Base-by-base conservation (phyloP, 805 yeast genomes). In the Komagataella mondaviorum region DNA sequence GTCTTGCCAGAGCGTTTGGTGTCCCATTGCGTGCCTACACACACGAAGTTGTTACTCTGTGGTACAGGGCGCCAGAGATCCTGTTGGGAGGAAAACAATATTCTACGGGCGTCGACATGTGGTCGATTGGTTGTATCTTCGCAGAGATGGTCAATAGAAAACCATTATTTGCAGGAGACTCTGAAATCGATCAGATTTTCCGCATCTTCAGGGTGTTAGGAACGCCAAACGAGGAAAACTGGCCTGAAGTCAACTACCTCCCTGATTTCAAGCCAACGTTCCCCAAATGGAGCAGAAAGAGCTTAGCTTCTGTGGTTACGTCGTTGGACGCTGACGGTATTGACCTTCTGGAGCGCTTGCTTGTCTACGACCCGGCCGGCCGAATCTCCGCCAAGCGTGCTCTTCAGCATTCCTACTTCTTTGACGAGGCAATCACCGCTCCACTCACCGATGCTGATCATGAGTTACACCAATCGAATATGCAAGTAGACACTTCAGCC, bases 41-140 rank as follows among this genome's bases (percentile, higher is more conserved):
- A 10, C 97, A 93, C 68, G 99, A 93, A 66, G 98, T 93, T 48
- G 99, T 93, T 49, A 93, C 99, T 0, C 71, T 93, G 58, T 93
- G 99, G 99, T 93, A 93, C 66, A 76, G 99, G 57, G 88, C 97
- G 0, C 99, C 99, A 3, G 99, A 93, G 68, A 88, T 93, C 52
- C 71, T 93, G 54, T 77, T 93, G 56, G 99, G 99, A 12, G 96
- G 97, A 3, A 87, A 95, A 58, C 97, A 93, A 62, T 93, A 93
- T 67, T 88, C 96, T 43, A 93, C 98, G 0, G 97, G 98, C 17
- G 96, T 93, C 50, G 99, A 93, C 66, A 89, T 93, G 85, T 93
- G 99, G 99, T 88, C 96, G 8, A 86, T 91, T 55, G 99, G 99
- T 14, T 90, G 97, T 64, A 93, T 93, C 48, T 86, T 93, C 66